These are phyloP conservation scores for Myxozyma nipponensis DNA, from an alignment of 805 yeast genomes.

Conservation along the genomic window DNA sequence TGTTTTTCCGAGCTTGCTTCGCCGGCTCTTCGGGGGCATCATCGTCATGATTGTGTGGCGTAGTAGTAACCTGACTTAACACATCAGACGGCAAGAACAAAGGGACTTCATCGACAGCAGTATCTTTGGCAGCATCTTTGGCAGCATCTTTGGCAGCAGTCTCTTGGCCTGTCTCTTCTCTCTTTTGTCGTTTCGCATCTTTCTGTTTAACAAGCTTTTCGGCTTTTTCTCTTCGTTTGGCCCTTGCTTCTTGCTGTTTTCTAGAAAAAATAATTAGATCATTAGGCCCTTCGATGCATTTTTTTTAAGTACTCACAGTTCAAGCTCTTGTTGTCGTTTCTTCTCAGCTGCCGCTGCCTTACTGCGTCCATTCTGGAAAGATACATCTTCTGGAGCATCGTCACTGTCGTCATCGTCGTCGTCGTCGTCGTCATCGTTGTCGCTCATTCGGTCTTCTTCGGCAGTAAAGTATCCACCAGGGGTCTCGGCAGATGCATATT, in stretches of 20 bases:
- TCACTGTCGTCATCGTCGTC: slow-evolving; percentile 10
- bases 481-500: slow-evolving; percentile 1
- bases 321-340: background rate
- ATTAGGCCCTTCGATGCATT: background rate
- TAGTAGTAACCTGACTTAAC: slow-evolving; percentile 18
- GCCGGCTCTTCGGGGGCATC: background rate
- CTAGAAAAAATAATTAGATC: background rate
- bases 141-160: slow-evolving; percentile 2
- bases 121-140: background rate
- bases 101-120: background rate
- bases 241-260: slow-evolving; percentile 2
- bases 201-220: slow-evolving; percentile 9
- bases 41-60: slow-evolving; percentile 3
- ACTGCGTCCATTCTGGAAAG: slow-evolving; percentile 9
- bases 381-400: slow-evolving; percentile 27
- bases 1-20: background rate
- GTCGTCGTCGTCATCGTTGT: slow-evolving; percentile 1
- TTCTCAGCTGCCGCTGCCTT: background rate
- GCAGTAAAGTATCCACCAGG: slow-evolving; percentile 21
- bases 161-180: no score
- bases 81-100: slow-evolving; percentile 15
- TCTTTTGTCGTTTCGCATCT: slow-evolving; percentile 4
- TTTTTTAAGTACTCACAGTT: background rate
- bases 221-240: slow-evolving; percentile 2
- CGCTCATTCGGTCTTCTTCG: slow-evolving; percentile 9